These are phyloP conservation scores for Solanum aculeatissimum DNA, from an alignment of 305 asterid genomes.

Conservation along the genomic window DNA sequence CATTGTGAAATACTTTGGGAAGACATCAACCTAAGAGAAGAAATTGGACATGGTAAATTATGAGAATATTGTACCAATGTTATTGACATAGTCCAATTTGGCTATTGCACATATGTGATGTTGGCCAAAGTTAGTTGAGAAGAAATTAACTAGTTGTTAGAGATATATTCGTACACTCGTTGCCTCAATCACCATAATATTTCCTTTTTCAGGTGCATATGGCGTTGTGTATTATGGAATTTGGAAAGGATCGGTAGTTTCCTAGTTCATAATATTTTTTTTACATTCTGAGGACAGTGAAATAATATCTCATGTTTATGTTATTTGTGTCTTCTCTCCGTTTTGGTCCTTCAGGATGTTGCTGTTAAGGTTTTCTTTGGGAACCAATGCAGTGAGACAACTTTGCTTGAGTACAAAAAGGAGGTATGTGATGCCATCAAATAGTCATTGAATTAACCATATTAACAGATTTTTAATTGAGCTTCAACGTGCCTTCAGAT, in stretches of 20 bases:
- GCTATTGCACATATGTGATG: not conserved
- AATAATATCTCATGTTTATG: not conserved
- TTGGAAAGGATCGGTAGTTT: slow-evolving; percentile 63
- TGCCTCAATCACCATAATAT: not conserved
- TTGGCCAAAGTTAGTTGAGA: not conserved
- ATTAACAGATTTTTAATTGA: not conserved
- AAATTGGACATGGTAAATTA: slow-evolving; percentile 50
- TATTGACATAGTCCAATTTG: not conserved
- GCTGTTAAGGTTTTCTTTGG: slow-evolving; percentile 65
- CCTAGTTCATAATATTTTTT: not conserved
- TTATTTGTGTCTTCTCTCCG: not conserved
- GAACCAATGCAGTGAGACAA: slow-evolving; percentile 27
- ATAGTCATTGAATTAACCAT: not conserved
- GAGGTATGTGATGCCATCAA: slow-evolving; percentile 31
- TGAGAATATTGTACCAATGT: not conserved
- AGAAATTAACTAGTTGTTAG: not conserved
- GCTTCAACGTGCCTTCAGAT: slow-evolving; percentile 25
- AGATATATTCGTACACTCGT: not conserved
- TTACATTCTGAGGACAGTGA: not conserved
- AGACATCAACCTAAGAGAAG: slow-evolving; percentile 42
- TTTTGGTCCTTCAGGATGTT: slow-evolving; percentile 38
- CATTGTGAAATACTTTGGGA: slow-evolving; percentile 44
- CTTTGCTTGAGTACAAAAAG: slow-evolving; percentile 40
- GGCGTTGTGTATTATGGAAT: slow-evolving; percentile 55
- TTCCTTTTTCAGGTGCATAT: slow-evolving; percentile 39